Evolutionary conservation across 306 rosid genomes (phyloP).

Genomic region (Geum urbanum): DNA sequence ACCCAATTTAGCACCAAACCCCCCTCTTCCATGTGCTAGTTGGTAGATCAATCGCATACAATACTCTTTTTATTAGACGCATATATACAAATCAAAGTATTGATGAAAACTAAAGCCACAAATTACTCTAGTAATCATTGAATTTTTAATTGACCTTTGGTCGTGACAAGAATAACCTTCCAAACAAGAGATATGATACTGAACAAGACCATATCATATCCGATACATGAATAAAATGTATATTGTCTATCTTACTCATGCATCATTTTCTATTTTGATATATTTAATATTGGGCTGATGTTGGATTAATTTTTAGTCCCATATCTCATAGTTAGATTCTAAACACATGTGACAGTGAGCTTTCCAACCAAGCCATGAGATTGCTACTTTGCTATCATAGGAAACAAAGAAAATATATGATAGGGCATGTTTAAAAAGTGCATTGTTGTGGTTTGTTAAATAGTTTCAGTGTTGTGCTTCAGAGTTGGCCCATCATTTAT

Average conservation of each 20-base stretch:
- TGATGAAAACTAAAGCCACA: background rate
- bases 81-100: background rate
- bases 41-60: background rate
- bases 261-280: no score
- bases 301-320: no score
- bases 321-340: no score
- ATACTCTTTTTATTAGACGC: background rate
- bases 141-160: background rate
- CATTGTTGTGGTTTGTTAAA: no score
- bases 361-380: no score
- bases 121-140: constrained; percentile 1
- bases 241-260: background rate
- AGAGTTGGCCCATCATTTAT: no score
- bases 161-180: background rate
- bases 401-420: no score
- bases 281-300: no score
- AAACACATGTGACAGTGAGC: no score
- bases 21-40: background rate
- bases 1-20: background rate
- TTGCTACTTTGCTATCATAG: no score
- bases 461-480: no score
- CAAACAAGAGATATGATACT: background rate
- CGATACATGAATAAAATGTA: background rate
- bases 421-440: no score
- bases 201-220: background rate